Evolutionary conservation across 305 asterid genomes (phyloP).

Genomic region (Fraxinus paxiana): DNA sequence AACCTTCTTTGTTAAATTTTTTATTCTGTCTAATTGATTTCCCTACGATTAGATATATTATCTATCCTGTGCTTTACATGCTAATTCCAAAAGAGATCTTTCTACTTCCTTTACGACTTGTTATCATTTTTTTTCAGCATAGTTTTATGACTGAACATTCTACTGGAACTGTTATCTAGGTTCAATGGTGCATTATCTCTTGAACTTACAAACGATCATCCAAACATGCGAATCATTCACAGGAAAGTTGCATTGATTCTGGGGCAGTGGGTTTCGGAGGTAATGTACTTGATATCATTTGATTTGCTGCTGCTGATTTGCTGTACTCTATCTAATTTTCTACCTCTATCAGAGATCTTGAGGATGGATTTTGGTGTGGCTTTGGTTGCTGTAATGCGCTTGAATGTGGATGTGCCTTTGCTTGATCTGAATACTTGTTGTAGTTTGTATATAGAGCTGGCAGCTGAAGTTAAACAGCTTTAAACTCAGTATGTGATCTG

Average conservation of each 20-base stretch:
- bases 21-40: slow-evolving; percentile 12
- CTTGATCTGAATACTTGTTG: slow-evolving; percentile 18
- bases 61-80: slow-evolving; percentile 8
- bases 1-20: slow-evolving; percentile 4
- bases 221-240: slow-evolving; percentile 88
- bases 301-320: neutral
- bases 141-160: slow-evolving; percentile 21
- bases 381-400: slow-evolving; percentile 17
- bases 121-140: slow-evolving; percentile 14
- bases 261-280: slow-evolving; percentile 99
- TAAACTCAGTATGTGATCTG: slow-evolving; percentile 1
- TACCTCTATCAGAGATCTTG: neutral
- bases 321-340: slow-evolving; percentile 3
- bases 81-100: neutral
- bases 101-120: neutral
- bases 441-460: slow-evolving; percentile 10
- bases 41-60: slow-evolving; percentile 1
- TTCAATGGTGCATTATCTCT: slow-evolving; percentile 82
- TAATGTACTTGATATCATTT: slow-evolving; percentile 28
- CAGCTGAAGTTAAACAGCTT: slow-evolving; percentile 15
- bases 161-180: slow-evolving; percentile 47
- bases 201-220: slow-evolving; percentile 78
- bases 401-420: slow-evolving; percentile 9
- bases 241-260: slow-evolving; percentile 90
- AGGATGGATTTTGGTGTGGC: neutral